Base-by-base conservation (phyloP, 148 eudicot genomes). In the Dianthus caryophyllus region DNA sequence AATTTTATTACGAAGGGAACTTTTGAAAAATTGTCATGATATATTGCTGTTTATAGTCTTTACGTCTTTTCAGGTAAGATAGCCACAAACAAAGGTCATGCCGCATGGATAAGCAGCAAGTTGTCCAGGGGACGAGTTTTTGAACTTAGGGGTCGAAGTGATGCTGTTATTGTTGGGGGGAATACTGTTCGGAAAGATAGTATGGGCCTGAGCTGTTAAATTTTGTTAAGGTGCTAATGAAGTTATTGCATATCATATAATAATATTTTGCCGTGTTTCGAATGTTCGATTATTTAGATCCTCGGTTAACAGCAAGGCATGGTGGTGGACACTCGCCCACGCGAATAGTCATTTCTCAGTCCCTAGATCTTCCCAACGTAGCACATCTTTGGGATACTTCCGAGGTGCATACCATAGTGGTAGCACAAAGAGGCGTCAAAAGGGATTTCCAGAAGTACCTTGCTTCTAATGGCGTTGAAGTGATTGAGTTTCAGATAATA, bases 161-260 rank as follows among this genome's bases (percentile, higher is more conserved):
- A 94, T 80, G 98, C 97, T 71, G 79, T 94, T 70, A 82, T 94
- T 71, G 98, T 90, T 39, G 98, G 98, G 74, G 98, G 98, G 79
- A 94, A 94, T 72, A 94, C 97, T 67, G 92, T 94, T 38, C 92
- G 97, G 79, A 82, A 65, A 75, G 98, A 94, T 76, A 84, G 98
- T 94, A 90, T 82, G 97, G 57, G 65, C 80, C 72, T 77, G 24
- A 65, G 38, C 74, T 66, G 50, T 71, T 76, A 51, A n/a, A 46
- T 65, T 67, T 70, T 33, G 48, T 27, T 51, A 44, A 51, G 61
- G 56, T 77, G 62, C 30, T 73, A 62, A 17, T 41, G 64, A 57
- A 10, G 22, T 46, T 55, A 22, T 67, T 26, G 12, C 41, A 33
- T 71, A 6, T 56, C 31, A 65, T 76, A 67, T 81, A 66, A 75